These are phyloP conservation scores for Syzygium grande DNA, from an alignment of 345 rosid species.

Conservation along the genomic window DNA sequence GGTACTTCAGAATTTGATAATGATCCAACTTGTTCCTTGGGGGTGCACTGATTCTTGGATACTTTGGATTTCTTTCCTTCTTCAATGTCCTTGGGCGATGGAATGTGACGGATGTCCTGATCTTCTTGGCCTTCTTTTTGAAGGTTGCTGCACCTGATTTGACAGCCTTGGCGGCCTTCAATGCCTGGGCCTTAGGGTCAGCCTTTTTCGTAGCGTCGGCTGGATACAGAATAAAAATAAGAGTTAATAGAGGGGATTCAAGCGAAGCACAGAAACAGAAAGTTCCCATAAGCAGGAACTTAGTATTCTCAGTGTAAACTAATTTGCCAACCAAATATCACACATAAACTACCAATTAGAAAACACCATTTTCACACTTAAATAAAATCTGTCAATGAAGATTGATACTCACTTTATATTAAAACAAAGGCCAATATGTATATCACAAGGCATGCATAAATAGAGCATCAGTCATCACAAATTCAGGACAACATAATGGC, in stretches of 20 bases:
- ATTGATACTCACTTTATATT: not conserved
- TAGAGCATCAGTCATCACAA: not conserved
- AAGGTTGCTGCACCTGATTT: conserved; percentile 44
- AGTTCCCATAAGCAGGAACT: not conserved
- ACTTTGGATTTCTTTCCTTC: conserved; percentile 49
- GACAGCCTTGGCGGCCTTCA: conserved; percentile 58
- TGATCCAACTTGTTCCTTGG: conserved; percentile 66
- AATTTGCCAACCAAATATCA: not conserved
- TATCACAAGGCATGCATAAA: not conserved
- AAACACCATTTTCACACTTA: not conserved
- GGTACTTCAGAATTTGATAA: conserved; percentile 54
- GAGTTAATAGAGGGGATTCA: not conserved
- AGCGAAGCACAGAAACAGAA: not conserved
- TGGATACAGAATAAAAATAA: not conserved
- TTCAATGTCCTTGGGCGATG: conserved; percentile 57
- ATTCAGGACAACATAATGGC: not conserved
- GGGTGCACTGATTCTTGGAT: conserved; percentile 55
- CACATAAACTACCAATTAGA: not conserved
- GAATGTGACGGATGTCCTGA: conserved; percentile 53
- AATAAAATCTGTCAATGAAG: not conserved
- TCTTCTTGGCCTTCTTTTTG: conserved; percentile 54
- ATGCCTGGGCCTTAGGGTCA: conserved; percentile 58
- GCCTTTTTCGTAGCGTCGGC: conserved; percentile 26
- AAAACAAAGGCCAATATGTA: not conserved
- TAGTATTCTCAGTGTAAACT: not conserved